A percentile compares a stretch with the other conserved stretches of the same genome.
These are phyloP conservation scores for Hypoxylon perforatum DNA, from an alignment of 495 filamentous ascomycete genomes.

Conservation along the genomic window DNA sequence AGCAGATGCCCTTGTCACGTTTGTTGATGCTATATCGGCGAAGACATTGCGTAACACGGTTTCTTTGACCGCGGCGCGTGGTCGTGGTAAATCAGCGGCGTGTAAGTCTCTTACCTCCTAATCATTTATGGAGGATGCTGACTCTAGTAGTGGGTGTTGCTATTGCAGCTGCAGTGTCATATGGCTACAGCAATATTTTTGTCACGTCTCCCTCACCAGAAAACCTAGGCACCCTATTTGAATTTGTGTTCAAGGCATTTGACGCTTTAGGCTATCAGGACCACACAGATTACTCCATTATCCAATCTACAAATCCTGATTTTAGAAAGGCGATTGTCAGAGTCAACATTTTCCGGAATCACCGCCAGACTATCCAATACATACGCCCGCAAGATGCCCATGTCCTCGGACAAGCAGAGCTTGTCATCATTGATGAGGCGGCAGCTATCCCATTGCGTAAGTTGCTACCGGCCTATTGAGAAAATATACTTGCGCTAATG, in stretches of 20 bases:
- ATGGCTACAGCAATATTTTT: constrained; percentile 99
- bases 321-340: constrained; percentile 99
- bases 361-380: constrained; percentile 98
- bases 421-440: constrained; percentile 97
- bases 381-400: constrained; percentile 96
- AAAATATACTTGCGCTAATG: constrained; percentile 4
- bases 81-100: constrained; percentile 96
- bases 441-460: constrained; percentile 91
- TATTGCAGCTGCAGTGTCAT: constrained; percentile 91
- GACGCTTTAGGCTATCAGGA: constrained; percentile 93
- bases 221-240: constrained; percentile 97
- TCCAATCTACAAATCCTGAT: constrained; percentile 97
- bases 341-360: constrained; percentile 94
- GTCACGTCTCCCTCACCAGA: constrained; percentile 98
- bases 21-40: constrained; percentile 95
- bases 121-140: background rate
- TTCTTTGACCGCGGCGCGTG: constrained; percentile 91
- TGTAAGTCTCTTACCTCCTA: constrained; percentile 10
- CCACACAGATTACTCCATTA: constrained; percentile 96
- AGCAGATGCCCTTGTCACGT: constrained; percentile 92
- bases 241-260: constrained; percentile 98
- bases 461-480: background rate
- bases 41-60: constrained; percentile 96
- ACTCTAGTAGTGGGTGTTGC: constrained; percentile 71
- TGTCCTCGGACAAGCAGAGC: constrained; percentile 92